phyloP scores from a whole-genome alignment of 2,329 filamentous ascomycete genomes.

The Cladophialophora carrionii region DNA sequence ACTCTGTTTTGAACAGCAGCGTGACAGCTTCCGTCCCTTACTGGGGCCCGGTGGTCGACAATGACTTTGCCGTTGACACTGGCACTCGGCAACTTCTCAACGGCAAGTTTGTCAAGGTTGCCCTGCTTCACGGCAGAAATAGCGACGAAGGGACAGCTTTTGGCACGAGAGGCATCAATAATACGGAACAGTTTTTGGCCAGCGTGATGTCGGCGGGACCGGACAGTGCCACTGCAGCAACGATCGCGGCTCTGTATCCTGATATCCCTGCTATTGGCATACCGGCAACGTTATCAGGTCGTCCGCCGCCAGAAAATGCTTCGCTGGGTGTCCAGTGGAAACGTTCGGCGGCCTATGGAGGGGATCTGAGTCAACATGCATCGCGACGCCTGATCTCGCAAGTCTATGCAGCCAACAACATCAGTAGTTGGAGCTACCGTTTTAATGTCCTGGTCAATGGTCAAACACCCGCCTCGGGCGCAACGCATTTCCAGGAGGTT shows the following conservation, averaged over 20 bases:
- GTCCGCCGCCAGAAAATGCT: constrained; percentile 8
- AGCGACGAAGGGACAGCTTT: constrained; percentile 68
- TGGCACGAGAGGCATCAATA: constrained; percentile 57
- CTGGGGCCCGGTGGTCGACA: constrained; percentile 47
- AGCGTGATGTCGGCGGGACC: constrained; percentile 43
- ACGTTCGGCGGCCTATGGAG: constrained; percentile 58
- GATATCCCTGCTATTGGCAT: constrained; percentile 56
- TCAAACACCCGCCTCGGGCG: constrained; percentile 46
- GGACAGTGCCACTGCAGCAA: constrained; percentile 29
- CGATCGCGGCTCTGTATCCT: constrained; percentile 57
- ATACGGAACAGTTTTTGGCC: constrained; percentile 56
- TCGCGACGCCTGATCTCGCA: constrained; percentile 58
- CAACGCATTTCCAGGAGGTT: constrained; percentile 61
- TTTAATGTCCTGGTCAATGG: constrained; percentile 62
- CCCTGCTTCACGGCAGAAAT: constrained; percentile 66
- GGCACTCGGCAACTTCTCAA: constrained; percentile 58
- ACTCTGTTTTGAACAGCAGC: constrained; percentile 54
- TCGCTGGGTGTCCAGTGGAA: constrained; percentile 55
- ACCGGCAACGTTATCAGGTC: constrained; percentile 48
- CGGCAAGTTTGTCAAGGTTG: constrained; percentile 66
- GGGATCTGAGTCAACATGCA: constrained; percentile 61
- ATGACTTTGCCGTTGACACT: constrained; percentile 52
- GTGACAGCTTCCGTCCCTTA: constrained; percentile 20
- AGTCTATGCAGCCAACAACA: constrained; percentile 53
- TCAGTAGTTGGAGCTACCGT: constrained; percentile 63